Evolutionary conservation across 305 asterid species (phyloP).

Genomic region (Fraxinus angustifolia): DNA sequence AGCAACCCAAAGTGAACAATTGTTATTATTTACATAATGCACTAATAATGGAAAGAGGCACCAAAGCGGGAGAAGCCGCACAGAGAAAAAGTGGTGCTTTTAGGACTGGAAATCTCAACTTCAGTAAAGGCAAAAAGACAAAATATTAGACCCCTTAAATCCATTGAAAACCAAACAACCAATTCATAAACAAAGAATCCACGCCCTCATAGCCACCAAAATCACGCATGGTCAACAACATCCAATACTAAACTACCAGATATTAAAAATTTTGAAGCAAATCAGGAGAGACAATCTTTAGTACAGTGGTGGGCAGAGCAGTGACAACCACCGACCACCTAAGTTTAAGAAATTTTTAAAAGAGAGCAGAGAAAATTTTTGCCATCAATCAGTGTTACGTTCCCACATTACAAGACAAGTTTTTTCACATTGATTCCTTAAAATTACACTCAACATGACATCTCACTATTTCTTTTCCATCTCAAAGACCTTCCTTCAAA

Average conservation of each 20-base stretch:
- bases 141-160: not conserved
- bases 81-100: not conserved
- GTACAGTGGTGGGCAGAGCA: not conserved
- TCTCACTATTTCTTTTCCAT: not conserved
- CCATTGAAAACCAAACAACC: not conserved
- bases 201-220: not conserved
- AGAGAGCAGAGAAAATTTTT: not conserved
- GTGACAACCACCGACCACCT: not conserved
- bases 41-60: not conserved
- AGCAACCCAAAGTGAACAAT: not conserved
- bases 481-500: not conserved
- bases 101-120: not conserved
- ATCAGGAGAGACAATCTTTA: not conserved
- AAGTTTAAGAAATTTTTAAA: not conserved
- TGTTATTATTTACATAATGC: not conserved
- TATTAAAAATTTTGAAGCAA: not conserved
- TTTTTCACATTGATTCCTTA: not conserved
- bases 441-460: not conserved
- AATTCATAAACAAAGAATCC: not conserved
- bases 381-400: not conserved
- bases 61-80: not conserved
- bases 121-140: not conserved
- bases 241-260: not conserved
- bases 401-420: not conserved
- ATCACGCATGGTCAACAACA: not conserved